Conservation (phyloP, 495 filamentous ascomycete species). For the Aspergillus steynii region DNA sequence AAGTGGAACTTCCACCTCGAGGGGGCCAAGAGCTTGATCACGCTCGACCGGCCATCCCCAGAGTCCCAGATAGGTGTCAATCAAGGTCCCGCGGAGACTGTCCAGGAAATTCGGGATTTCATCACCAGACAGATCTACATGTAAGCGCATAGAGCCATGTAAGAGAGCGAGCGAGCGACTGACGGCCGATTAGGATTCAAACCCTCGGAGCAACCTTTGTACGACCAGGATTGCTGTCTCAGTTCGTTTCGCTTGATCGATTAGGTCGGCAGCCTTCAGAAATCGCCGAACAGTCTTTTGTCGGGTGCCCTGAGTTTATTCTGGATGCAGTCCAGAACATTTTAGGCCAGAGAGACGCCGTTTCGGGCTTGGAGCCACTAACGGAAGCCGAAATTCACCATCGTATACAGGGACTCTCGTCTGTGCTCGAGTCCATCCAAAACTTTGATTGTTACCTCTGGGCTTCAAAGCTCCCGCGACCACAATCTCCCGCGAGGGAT, state of each 20-base stretch:
- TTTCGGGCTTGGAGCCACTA: slow-evolving; percentile 15
- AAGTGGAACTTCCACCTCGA: slow-evolving; percentile 54
- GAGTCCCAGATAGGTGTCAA: slow-evolving; percentile 14
- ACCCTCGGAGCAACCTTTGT: slow-evolving; percentile 46
- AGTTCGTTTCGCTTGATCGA: slow-evolving; percentile 19
- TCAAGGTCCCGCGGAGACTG: slow-evolving; percentile 18
- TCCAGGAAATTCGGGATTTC: slow-evolving; percentile 23
- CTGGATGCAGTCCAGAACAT: slow-evolving; percentile 35
- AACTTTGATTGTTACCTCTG: slow-evolving; percentile 38
- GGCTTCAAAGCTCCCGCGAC: slow-evolving; percentile 32
- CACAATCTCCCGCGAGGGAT: slow-evolving; percentile 24
- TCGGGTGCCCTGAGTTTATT: slow-evolving; percentile 43
- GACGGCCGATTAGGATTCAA: slow-evolving; percentile 31
- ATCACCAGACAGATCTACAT: slow-evolving; percentile 25
- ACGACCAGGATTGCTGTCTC: slow-evolving; percentile 39
- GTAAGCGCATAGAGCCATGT: slow-evolving; percentile 5
- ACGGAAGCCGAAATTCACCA: slow-evolving; percentile 4
- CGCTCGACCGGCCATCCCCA: slow-evolving; percentile 6
- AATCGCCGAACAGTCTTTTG: slow-evolving; percentile 37
- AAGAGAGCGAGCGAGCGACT: neutral
- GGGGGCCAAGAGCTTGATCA: slow-evolving; percentile 46
- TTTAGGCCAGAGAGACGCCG: slow-evolving; percentile 33
- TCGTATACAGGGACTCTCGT: slow-evolving; percentile 16
- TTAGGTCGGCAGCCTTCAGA: slow-evolving; percentile 23
- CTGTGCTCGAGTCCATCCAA: slow-evolving; percentile 24